Base-by-base conservation (phyloP, 1,284 basidiomycete genomes). In the Coriolopsis trogii region DNA sequence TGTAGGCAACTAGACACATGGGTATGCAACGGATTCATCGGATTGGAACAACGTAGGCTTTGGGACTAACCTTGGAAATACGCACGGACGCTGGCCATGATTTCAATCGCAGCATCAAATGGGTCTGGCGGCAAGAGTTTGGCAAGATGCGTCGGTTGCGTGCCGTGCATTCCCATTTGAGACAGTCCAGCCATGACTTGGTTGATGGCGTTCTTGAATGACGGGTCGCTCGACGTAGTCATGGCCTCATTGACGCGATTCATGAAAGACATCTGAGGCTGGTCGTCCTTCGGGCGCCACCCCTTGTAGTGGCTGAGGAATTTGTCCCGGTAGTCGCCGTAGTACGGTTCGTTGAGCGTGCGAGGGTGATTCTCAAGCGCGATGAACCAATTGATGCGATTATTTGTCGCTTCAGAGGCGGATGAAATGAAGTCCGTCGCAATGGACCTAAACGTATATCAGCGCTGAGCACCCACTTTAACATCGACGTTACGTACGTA, bases 61-160 rank as follows among this genome's bases (percentile, higher is more conserved):
- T 4, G 23, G 13, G 7, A 53, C 58, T 8, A 51, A 84, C 85
- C 81, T 75, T 88, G 84, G 66, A 87, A 90, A 58, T 90, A 90
- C 0, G 84, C 89, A 1, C 85, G 73, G 4, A 85, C 83, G 36
- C 84, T 78, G 0, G 87, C 82, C 84, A 89, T 88, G 59, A 89
- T 85, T 9, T 67, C 63, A 3, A 90, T 63, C 0, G 81, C 84
- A 0, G 78, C 70, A 18, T 83, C 81, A 72, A 75, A 79, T 0
- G 68, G 67, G 55, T 87, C 83, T 0, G 74, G 51, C 0, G 81
- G 76, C 3, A 84, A 68, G 0, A 91, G 63, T 52, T 78, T 83
- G 0, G 76, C 66, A 0, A 87, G 62, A 43, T 84, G 79, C 1
- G 65, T 62, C 0, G 76, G 63, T 29, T 71, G 67, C 2, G 76